phyloP scores from a whole-genome alignment of 352 stramenopile species.

The Ochromonadaceae sp. region DNA sequence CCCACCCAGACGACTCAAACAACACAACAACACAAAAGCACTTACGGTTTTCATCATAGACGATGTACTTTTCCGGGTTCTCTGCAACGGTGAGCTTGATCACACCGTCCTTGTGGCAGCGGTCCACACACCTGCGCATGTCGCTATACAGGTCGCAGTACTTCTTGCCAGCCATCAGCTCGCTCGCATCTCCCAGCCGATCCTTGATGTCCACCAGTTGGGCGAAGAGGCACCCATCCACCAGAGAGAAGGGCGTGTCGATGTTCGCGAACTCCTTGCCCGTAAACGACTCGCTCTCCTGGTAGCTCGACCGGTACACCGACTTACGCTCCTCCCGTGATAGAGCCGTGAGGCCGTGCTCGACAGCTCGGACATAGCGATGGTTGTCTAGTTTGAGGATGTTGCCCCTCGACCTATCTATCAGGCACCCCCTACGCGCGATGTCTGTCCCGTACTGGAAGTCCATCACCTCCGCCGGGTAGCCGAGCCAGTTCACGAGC shows the following conservation, averaged over 20 bases:
- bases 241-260: conserved; percentile 57
- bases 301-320: conserved; percentile 18
- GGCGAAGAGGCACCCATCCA: conserved; percentile 53
- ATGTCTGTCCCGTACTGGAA: conserved; percentile 48
- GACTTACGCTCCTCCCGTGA: conserved; percentile 26
- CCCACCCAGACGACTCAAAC: too few relatives aligned
- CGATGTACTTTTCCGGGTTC: conserved; percentile 51
- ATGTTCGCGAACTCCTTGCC: conserved; percentile 36
- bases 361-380: conserved; percentile 55
- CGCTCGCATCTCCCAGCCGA: neutral
- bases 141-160: conserved; percentile 55
- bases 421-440: conserved; percentile 52
- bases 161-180: conserved; percentile 33
- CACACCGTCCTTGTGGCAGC: conserved; percentile 59
- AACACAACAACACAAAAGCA: neutral
- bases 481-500: conserved; percentile 34
- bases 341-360: conserved; percentile 52
- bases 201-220: conserved; percentile 58
- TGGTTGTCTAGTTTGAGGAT: conserved; percentile 59
- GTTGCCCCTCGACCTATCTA: conserved; percentile 45
- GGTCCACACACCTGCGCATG: conserved; percentile 49
- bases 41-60: conserved; percentile 36
- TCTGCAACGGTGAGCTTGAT: conserved; percentile 54
- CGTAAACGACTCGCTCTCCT: conserved; percentile 27
- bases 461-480: conserved; percentile 44